Conservation (phyloP, 176 grass and related monocot genomes). For the Elymus sibiricus region DNA sequence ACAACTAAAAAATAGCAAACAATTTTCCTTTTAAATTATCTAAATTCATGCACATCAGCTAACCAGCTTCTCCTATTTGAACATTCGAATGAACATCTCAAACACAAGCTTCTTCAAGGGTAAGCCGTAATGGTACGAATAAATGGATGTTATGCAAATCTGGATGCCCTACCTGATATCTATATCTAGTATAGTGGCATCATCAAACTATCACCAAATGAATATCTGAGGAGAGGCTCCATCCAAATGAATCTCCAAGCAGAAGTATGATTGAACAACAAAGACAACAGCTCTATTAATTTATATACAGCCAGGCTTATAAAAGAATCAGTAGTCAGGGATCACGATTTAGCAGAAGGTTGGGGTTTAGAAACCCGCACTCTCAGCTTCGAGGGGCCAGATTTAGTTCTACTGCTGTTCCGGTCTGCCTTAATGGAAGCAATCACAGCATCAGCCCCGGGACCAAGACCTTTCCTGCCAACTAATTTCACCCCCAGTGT, state of each 20-base stretch:
- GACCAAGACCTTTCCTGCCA: slow-evolving; percentile 89
- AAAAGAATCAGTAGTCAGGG: neutral
- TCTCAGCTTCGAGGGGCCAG: slow-evolving; percentile 48
- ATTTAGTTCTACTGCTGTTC: slow-evolving; percentile 54
- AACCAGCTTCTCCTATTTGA: too few relatives aligned
- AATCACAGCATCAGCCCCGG: slow-evolving; percentile 75
- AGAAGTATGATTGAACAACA: neutral
- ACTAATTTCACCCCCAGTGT: slow-evolving; percentile 84
- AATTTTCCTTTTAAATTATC: neutral
- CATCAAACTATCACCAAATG: slow-evolving; percentile 3
- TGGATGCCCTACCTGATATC: slow-evolving; percentile 2
- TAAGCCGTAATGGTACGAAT: neutral
- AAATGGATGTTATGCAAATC: neutral
- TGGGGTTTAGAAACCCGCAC: slow-evolving; percentile 3
- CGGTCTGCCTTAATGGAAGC: slow-evolving; percentile 89
- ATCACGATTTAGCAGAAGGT: slow-evolving; percentile 6
- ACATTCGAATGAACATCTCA: neutral
- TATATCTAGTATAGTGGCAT: neutral
- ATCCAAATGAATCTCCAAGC: neutral
- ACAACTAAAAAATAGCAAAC: neutral
- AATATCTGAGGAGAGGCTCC: neutral
- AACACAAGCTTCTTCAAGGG: neutral
- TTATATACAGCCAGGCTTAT: neutral
- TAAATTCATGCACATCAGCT: neutral
- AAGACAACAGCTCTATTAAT: neutral